phyloP scores from a whole-genome alignment of 2,329 filamentous ascomycete genomes.

The Fusarium pininemorale region DNA sequence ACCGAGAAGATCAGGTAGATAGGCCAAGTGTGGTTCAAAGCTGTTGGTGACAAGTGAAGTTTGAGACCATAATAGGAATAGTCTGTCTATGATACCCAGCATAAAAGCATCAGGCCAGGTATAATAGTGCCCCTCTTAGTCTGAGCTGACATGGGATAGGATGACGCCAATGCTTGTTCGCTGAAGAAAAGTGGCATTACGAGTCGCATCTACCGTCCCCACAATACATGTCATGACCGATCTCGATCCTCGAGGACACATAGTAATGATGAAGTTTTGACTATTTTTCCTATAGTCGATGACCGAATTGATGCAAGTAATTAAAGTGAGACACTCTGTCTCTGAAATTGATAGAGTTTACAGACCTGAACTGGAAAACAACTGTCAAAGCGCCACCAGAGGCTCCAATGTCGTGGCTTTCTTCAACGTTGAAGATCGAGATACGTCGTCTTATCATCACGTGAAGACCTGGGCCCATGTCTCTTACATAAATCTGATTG shows the following conservation, averaged over 20 bases:
- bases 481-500: slow-evolving; percentile 22
- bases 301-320: not conserved
- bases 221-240: slow-evolving; percentile 25
- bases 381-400: not conserved
- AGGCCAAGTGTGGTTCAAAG: slow-evolving; percentile 1
- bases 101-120: slow-evolving; percentile 20
- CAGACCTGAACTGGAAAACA: not conserved
- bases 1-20: slow-evolving; percentile 10
- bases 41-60: slow-evolving; percentile 3
- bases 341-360: not conserved
- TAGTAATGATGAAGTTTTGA: slow-evolving; percentile 20
- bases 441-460: slow-evolving; percentile 41
- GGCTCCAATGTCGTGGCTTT: slow-evolving; percentile 5
- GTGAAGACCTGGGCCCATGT: slow-evolving; percentile 20
- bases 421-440: slow-evolving; percentile 16
- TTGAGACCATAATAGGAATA: slow-evolving; percentile 27
- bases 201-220: slow-evolving; percentile 28
- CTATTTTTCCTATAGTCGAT: not conserved
- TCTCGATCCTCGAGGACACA: not conserved
- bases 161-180: slow-evolving; percentile 23
- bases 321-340: not conserved
- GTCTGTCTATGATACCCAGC: slow-evolving; percentile 32
- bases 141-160: slow-evolving; percentile 2
- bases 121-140: slow-evolving; percentile 16
- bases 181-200: slow-evolving; percentile 29